Evolutionary conservation across 345 rosid species (phyloP).

Genomic region (Populus pruinosa): DNA sequence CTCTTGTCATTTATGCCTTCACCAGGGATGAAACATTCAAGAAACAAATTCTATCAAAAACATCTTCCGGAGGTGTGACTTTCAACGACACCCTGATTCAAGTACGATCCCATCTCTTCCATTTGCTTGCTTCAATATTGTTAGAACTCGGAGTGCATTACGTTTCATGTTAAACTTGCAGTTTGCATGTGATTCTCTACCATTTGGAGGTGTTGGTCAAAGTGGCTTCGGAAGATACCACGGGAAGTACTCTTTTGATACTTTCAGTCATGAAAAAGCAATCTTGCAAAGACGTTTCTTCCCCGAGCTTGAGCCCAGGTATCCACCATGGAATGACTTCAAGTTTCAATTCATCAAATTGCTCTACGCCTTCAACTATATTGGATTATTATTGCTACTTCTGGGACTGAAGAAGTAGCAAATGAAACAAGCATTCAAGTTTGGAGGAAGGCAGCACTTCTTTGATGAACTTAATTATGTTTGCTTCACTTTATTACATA

Average conservation of each 20-base stretch:
- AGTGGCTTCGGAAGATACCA: slow-evolving; percentile 90
- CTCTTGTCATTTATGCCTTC: slow-evolving; percentile 57
- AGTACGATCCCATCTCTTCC: slow-evolving; percentile 28
- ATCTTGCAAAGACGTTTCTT: slow-evolving; percentile 57
- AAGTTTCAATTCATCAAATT: slow-evolving; percentile 61
- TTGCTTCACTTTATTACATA: no score
- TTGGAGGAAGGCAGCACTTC: no score
- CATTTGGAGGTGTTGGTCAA: slow-evolving; percentile 87
- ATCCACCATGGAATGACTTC: slow-evolving; percentile 82
- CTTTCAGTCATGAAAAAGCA: slow-evolving; percentile 91
- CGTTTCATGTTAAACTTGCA: slow-evolving; percentile 23
- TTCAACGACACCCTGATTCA: slow-evolving; percentile 73
- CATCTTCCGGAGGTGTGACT: slow-evolving; percentile 71
- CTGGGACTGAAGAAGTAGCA: slow-evolving; percentile 46
- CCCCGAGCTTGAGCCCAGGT: slow-evolving; percentile 67
- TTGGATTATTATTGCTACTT: slow-evolving; percentile 49
- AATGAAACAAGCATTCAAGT: no score
- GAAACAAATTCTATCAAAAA: slow-evolving; percentile 49
- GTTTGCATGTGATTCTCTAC: slow-evolving; percentile 63
- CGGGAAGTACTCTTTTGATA: slow-evolving; percentile 82
- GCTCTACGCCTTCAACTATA: slow-evolving; percentile 52
- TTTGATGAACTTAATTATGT: no score
- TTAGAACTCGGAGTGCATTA: not conserved
- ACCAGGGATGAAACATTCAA: slow-evolving; percentile 60
- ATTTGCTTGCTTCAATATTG: no score